phyloP scores from a whole-genome alignment of 805 yeast species.

The Candida easanensis region DNA sequence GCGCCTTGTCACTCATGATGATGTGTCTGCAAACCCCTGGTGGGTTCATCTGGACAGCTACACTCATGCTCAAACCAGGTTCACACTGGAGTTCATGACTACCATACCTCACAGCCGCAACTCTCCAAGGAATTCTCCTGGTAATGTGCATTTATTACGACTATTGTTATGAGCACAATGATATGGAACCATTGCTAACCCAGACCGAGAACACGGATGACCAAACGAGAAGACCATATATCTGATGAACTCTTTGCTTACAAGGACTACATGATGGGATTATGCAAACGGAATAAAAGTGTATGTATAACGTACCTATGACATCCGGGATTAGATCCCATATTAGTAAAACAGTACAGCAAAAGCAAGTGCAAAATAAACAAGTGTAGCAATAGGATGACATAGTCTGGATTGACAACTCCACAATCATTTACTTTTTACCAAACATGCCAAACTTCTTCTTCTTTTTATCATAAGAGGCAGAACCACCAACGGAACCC shows the following conservation, averaged over 20 bases:
- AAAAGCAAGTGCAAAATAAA: too few relatives aligned
- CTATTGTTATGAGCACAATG: constrained; percentile 7
- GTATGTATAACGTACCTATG: background rate
- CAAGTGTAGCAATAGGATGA: too few relatives aligned
- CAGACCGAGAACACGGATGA: too few relatives aligned
- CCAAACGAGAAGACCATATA: too few relatives aligned
- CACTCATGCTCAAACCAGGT: constrained; percentile 67
- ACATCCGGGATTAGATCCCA: background rate
- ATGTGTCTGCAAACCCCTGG: constrained; percentile 90
- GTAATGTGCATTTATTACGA: constrained; percentile 57
- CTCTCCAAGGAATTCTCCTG: constrained; percentile 60
- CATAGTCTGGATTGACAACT: too few relatives aligned
- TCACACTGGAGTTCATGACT: constrained; percentile 87
- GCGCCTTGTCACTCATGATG: constrained; percentile 75
- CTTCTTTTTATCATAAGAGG: constrained; percentile 6
- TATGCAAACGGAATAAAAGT: background rate
- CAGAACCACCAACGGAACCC: constrained; percentile 1
- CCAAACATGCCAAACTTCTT: constrained; percentile 23
- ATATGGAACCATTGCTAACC: constrained; percentile 2
- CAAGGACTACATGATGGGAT: too few relatives aligned
- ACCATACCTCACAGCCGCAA: constrained; percentile 72
- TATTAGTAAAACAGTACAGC: too few relatives aligned
- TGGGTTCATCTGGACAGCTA: constrained; percentile 76
- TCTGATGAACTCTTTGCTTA: too few relatives aligned
- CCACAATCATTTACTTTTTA: constrained; percentile 9